Percentiles rank a stretch among this genome's conserved stretches.
Evolutionary conservation across 2,329 filamentous ascomycete species (phyloP).

Genomic region (Paecilomyces niveus): DNA sequence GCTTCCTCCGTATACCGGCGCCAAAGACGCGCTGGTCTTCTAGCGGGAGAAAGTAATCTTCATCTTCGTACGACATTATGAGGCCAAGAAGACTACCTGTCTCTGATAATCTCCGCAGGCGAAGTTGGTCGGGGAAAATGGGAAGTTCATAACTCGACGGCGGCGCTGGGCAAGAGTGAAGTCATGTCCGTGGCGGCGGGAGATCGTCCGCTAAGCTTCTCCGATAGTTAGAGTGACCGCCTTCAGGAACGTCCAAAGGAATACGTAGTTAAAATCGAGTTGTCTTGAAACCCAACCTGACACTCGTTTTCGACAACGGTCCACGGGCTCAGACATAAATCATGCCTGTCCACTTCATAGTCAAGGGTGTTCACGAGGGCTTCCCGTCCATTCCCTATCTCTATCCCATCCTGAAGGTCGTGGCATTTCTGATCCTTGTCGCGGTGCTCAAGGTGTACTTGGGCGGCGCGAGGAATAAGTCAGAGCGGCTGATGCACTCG

Average conservation of each 20-base stretch:
- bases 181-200: constrained; percentile 8
- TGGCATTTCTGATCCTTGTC: constrained; percentile 46
- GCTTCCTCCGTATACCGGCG: constrained; percentile 56
- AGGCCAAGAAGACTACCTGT: constrained; percentile 7
- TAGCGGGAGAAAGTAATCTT: constrained; percentile 52
- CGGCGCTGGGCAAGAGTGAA: neutral
- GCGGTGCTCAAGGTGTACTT: constrained; percentile 66
- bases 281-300: neutral
- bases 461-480: constrained; percentile 63
- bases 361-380: constrained; percentile 49
- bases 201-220: constrained; percentile 13
- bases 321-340: constrained; percentile 7
- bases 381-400: constrained; percentile 48
- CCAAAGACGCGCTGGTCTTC: constrained; percentile 55
- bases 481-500: constrained; percentile 82
- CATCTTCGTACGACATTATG: constrained; percentile 37
- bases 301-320: neutral
- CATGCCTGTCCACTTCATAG: constrained; percentile 58
- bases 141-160: neutral
- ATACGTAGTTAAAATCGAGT: too few species aligned
- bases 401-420: constrained; percentile 45
- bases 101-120: neutral
- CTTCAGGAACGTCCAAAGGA: neutral
- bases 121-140: neutral
- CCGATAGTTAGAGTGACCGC: neutral